Conservation (phyloP, 768 basidiomycete species). For the Leccinum broughii region DNA sequence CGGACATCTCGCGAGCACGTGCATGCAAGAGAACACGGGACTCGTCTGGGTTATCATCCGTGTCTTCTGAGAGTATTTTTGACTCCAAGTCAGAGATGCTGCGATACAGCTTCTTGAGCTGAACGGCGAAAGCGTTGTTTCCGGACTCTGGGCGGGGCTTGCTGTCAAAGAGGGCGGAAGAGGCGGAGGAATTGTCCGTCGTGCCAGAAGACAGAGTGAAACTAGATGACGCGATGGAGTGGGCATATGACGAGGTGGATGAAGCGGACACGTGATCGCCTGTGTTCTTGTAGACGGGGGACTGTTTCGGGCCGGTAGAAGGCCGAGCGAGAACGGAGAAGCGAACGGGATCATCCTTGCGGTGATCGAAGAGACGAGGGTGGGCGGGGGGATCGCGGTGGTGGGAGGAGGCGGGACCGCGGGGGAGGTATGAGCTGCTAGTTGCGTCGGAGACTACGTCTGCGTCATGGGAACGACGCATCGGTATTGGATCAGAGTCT, state of each 20-base stretch:
- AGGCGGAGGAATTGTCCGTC: constrained; percentile 73
- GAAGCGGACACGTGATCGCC: constrained; percentile 74
- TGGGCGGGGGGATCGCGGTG: constrained; percentile 35
- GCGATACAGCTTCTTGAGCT: constrained; percentile 83
- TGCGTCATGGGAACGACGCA: constrained; percentile 61
- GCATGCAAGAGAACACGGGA: constrained; percentile 37
- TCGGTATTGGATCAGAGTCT: constrained; percentile 63
- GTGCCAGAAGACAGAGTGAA: constrained; percentile 75
- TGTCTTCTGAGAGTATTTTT: constrained; percentile 64
- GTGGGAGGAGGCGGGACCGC: constrained; percentile 33
- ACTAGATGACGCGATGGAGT: constrained; percentile 63
- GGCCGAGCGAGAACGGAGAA: constrained; percentile 70
- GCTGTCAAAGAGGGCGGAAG: constrained; percentile 68
- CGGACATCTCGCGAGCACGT: constrained; percentile 34
- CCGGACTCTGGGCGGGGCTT: constrained; percentile 52
- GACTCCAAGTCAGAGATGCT: constrained; percentile 78
- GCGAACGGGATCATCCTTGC: constrained; percentile 87
- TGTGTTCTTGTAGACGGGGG: constrained; percentile 59
- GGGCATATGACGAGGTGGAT: constrained; percentile 72
- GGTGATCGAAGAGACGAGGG: constrained; percentile 81
- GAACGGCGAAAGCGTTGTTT: constrained; percentile 67
- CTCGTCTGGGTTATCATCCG: constrained; percentile 51
- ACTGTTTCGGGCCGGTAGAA: constrained; percentile 37
- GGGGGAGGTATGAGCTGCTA: constrained; percentile 47
- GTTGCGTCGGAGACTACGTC: constrained; percentile 62